Conservation (phyloP, 805 yeast species). For the Metschnikowia rubicola region DNA sequence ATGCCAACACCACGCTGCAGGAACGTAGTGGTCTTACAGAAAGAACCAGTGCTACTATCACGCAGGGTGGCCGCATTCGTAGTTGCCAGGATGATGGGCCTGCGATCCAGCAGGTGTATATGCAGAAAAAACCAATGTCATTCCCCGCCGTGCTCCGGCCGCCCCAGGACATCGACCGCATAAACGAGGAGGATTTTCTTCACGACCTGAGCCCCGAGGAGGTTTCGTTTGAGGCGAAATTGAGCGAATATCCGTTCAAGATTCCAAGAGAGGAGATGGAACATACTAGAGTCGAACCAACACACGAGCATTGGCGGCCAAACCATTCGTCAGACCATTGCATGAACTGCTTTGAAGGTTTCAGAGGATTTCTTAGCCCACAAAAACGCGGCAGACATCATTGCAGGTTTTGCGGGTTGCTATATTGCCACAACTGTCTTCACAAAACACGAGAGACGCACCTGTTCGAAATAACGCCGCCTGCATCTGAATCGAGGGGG, state of each 20-base stretch:
- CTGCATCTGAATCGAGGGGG: background rate
- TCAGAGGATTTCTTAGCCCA: conserved; percentile 30
- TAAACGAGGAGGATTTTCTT: conserved; percentile 11
- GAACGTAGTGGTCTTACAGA: conserved; percentile 4
- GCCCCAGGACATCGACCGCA: conserved; percentile 8
- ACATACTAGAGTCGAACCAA: conserved; percentile 36
- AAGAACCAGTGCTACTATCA: background rate
- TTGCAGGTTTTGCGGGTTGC: conserved; percentile 18
- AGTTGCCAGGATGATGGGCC: conserved; percentile 9
- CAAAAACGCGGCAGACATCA: conserved; percentile 18
- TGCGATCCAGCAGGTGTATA: conserved; percentile 39
- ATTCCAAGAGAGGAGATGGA: conserved; percentile 2
- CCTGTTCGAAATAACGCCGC: conserved; percentile 11
- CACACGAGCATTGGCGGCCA: conserved; percentile 52
- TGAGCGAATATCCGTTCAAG: conserved; percentile 14
- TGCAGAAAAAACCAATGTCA: conserved; percentile 44
- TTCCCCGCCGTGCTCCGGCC: conserved; percentile 55
- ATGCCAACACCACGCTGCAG: conserved; percentile 10
- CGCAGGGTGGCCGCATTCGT: conserved; percentile 5
- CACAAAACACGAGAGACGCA: conserved; percentile 16
- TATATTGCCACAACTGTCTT: conserved; percentile 23
- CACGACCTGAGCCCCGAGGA: conserved; percentile 12
- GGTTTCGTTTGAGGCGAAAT: conserved; percentile 5
- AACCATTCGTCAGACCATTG: conserved; percentile 41
- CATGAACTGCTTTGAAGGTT: conserved; percentile 37